These are phyloP conservation scores for Citrus mangshanensis DNA, from an alignment of 345 rosid genomes.

Conservation along the genomic window DNA sequence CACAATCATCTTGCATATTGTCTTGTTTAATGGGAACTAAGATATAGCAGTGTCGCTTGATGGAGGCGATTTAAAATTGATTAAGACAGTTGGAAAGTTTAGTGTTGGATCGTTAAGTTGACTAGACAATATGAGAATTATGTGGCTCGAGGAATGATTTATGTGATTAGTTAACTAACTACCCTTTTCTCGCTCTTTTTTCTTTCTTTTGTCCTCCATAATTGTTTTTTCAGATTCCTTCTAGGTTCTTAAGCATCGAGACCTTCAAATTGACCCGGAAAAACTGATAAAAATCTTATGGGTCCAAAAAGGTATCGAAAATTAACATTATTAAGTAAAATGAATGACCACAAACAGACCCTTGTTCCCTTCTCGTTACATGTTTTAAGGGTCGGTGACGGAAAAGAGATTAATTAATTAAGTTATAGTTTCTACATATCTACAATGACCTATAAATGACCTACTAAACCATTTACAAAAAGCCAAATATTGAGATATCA, in stretches of 20 bases:
- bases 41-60: constrained; percentile 21
- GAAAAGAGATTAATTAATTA: constrained; percentile 1
- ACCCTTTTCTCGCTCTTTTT: neutral
- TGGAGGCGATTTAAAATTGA: constrained; percentile 19
- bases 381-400: constrained; percentile 33
- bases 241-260: constrained; percentile 34
- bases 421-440: neutral
- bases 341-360: constrained; percentile 8
- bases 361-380: constrained; percentile 24
- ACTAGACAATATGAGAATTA: constrained; percentile 30
- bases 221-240: constrained; percentile 9
- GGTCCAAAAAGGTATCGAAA: constrained; percentile 6
- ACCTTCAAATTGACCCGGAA: constrained; percentile 40
- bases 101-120: constrained; percentile 26
- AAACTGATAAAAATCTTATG: neutral
- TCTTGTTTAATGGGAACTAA: constrained; percentile 28
- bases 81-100: constrained; percentile 29
- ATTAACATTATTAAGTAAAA: neutral
- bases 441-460: neutral
- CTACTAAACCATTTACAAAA: neutral
- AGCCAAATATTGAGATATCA: neutral
- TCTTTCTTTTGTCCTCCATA: neutral
- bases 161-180: constrained; percentile 21
- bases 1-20: constrained; percentile 27
- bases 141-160: constrained; percentile 70